phyloP scores from a whole-genome alignment of 2,329 filamentous ascomycete genomes.

The Neurospora sp. region DNA sequence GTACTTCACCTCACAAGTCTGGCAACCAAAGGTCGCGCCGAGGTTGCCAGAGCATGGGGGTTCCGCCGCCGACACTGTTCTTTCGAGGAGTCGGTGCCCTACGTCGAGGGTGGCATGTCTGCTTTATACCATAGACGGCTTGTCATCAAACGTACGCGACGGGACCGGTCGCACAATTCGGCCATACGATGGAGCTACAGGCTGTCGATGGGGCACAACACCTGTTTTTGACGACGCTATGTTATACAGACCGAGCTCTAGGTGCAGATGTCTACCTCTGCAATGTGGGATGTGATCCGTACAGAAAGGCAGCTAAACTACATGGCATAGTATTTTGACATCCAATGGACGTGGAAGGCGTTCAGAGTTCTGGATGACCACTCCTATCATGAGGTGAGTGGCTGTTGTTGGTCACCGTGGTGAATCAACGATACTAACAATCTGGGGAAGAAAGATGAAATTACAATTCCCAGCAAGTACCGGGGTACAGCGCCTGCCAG shows the following conservation, averaged over 20 bases:
- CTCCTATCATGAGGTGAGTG: background rate
- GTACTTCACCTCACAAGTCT: background rate
- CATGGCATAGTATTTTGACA: background rate
- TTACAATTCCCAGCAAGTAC: background rate
- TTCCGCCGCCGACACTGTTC: conserved; percentile 8
- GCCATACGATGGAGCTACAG: background rate
- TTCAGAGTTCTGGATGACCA: background rate
- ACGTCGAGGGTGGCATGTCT: background rate
- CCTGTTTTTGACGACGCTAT: background rate
- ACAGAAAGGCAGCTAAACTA: background rate
- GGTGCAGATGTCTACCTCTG: background rate
- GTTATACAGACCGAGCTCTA: background rate
- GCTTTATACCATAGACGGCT: background rate
- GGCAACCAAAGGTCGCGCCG: background rate
- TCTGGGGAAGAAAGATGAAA: background rate
- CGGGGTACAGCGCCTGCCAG: background rate
- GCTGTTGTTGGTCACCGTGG: background rate
- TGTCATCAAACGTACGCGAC: background rate
- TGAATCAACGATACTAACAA: background rate
- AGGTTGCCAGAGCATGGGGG: conserved; percentile 12
- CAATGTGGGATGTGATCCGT: background rate
- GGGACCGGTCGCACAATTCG: background rate
- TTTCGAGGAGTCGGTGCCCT: background rate
- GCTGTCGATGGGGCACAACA: background rate
- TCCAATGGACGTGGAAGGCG: background rate